These are phyloP conservation scores for Clonostachys rhizophaga DNA, from an alignment of 2,329 filamentous ascomycete species.

Conservation along the genomic window DNA sequence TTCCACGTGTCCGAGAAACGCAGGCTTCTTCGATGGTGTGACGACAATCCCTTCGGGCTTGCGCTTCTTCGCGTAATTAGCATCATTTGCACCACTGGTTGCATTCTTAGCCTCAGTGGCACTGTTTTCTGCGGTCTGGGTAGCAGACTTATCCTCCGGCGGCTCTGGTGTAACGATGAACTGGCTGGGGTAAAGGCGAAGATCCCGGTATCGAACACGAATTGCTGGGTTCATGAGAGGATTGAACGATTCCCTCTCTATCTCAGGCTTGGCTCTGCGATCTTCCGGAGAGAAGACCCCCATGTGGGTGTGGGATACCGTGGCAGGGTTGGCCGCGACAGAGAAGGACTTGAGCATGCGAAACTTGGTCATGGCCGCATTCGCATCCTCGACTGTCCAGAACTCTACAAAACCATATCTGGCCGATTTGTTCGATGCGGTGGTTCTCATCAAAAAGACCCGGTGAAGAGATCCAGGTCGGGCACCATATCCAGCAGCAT, in stretches of 20 bases:
- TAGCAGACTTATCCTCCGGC: conserved; percentile 14
- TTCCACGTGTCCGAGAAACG: conserved; percentile 35
- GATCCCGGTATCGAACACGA: conserved; percentile 73
- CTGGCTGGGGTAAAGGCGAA: conserved; percentile 66
- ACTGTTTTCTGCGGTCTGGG: conserved; percentile 10
- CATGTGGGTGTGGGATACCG: conserved; percentile 73
- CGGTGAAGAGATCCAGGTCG: conserved; percentile 70
- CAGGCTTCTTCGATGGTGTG: conserved; percentile 26
- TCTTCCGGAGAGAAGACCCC: conserved; percentile 77
- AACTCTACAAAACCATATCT: conserved; percentile 85
- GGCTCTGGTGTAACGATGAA: conserved; percentile 51
- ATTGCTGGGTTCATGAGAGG: conserved; percentile 64
- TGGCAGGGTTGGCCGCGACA: conserved; percentile 68
- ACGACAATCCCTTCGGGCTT: conserved; percentile 37
- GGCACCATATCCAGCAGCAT: conserved; percentile 61
- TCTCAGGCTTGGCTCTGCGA: conserved; percentile 47
- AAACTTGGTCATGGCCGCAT: conserved; percentile 68
- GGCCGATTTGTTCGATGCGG: conserved; percentile 66
- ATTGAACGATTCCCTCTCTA: conserved; percentile 62
- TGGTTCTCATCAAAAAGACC: conserved; percentile 72
- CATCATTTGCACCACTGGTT: no score
- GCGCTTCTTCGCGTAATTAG: conserved; percentile 44
- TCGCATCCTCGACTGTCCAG: conserved; percentile 69
- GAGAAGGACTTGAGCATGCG: conserved; percentile 71
- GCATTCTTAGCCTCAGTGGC: conserved; percentile 14